Percentiles rank a stretch among this genome's conserved stretches.
phyloP scores from a whole-genome alignment of 1,139 yeast species.

The Blastobotrys serpentis region DNA sequence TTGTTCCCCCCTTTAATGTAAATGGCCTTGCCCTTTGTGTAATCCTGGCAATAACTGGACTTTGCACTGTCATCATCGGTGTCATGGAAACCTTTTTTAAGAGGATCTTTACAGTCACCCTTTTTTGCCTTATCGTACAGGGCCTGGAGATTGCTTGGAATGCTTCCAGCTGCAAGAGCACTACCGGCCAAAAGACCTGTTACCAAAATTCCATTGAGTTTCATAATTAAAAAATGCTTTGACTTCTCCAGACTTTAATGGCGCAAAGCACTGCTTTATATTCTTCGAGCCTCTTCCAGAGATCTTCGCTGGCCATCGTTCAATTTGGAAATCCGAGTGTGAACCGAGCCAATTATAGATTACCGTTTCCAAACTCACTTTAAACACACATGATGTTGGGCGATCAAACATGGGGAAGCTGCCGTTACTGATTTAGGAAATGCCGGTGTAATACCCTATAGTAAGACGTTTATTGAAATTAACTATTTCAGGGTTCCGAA shows the following conservation, averaged over 20 bases:
- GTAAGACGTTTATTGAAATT: no score
- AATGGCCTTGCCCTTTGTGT: neutral
- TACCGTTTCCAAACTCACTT: no score
- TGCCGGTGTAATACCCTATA: no score
- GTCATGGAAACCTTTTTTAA: neutral
- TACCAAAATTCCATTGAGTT: neutral
- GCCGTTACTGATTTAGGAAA: no score
- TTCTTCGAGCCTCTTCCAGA: neutral
- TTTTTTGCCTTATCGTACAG: neutral
- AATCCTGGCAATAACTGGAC: neutral
- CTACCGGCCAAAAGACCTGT: neutral
- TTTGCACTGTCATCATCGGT: neutral
- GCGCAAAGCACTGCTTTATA: no score
- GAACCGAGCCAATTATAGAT: no score
- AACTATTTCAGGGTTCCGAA: no score
- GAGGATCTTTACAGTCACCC: neutral
- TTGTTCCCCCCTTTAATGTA: neutral
- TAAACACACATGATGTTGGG: no score
- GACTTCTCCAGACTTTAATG: no score
- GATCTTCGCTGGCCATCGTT: neutral
- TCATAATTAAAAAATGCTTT: no score
- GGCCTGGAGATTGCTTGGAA: neutral
- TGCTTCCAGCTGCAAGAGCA: no score
- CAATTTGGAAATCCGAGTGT: neutral
- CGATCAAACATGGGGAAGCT: no score